A percentile compares a stretch with the other conserved stretches of the same genome.
phyloP scores from a whole-genome alignment of 2,329 filamentous ascomycete genomes.

The Exophiala alcalophila region DNA sequence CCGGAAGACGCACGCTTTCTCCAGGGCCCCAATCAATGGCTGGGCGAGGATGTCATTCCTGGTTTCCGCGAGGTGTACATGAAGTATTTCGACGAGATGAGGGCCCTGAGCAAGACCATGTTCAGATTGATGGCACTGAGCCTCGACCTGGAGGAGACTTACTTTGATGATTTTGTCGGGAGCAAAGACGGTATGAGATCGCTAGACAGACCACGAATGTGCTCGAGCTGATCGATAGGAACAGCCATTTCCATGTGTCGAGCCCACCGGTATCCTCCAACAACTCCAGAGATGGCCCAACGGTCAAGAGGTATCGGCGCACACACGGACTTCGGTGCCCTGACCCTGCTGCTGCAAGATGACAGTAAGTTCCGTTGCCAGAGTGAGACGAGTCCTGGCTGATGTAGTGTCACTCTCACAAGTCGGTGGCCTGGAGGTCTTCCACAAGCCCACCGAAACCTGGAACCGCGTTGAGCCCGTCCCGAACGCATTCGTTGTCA shows the following conservation, averaged over 20 bases:
- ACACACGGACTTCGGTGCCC: conserved; percentile 53
- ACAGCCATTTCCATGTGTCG: conserved; percentile 12
- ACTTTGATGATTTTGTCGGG: conserved; percentile 54
- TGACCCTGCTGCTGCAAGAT: conserved; percentile 56
- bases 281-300: conserved; percentile 30
- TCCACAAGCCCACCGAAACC: conserved; percentile 42
- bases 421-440: conserved; percentile 50
- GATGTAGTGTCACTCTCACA: no score
- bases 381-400: no score
- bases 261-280: conserved; percentile 14
- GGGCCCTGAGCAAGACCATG: conserved; percentile 51
- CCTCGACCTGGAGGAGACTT: conserved; percentile 52
- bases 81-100: conserved; percentile 48
- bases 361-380: conserved; percentile 17
- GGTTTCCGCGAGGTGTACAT: conserved; percentile 48
- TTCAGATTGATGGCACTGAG: conserved; percentile 55
- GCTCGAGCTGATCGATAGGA: no score
- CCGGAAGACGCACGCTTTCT: conserved; percentile 34
- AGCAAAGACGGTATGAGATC: no score
- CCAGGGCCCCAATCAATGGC: conserved; percentile 25
- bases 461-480: conserved; percentile 48
- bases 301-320: conserved; percentile 33
- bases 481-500: conserved; percentile 50
- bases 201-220: no score
- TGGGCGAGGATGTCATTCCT: conserved; percentile 12